Evolutionary conservation across 1,284 basidiomycete genomes (phyloP).

Genomic region (Megacollybia platyphylla): DNA sequence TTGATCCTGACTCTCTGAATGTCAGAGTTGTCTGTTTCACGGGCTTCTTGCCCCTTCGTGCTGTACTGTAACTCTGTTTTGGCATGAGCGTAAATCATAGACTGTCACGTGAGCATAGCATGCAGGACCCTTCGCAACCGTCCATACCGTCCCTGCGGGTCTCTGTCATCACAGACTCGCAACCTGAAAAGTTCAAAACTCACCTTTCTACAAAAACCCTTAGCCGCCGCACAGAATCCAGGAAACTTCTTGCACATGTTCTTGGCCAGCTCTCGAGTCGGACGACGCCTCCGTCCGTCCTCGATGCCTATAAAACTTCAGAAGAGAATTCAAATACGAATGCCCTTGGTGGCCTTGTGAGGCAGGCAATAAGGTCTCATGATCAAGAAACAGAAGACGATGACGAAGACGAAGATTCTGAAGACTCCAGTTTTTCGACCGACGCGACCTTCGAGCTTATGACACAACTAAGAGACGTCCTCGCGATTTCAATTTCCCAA

Average conservation of each 20-base stretch:
- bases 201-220: slow-evolving; percentile 15
- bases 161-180: not conserved
- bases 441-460: slow-evolving; percentile 51
- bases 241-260: slow-evolving; percentile 46
- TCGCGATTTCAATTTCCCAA: slow-evolving; percentile 39
- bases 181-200: not conserved
- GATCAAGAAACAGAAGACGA: slow-evolving; percentile 15
- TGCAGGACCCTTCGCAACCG: not conserved
- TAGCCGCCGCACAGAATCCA: slow-evolving; percentile 38
- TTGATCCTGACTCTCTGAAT: not conserved
- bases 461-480: slow-evolving; percentile 45
- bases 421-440: slow-evolving; percentile 33
- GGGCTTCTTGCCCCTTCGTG: too few relatives aligned
- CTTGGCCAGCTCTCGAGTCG: slow-evolving; percentile 43
- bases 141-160: not conserved
- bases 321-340: slow-evolving; percentile 16
- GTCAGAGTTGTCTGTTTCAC: too few relatives aligned
- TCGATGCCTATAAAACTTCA: slow-evolving; percentile 22
- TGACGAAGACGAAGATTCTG: slow-evolving; percentile 37
- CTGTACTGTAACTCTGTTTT: too few relatives aligned
- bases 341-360: slow-evolving; percentile 28
- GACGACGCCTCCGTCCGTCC: slow-evolving; percentile 34
- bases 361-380: slow-evolving; percentile 27
- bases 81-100: not conserved
- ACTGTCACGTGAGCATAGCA: not conserved